Conservation (phyloP, 164 flowering plant species). For the Aristolochia contorta region DNA sequence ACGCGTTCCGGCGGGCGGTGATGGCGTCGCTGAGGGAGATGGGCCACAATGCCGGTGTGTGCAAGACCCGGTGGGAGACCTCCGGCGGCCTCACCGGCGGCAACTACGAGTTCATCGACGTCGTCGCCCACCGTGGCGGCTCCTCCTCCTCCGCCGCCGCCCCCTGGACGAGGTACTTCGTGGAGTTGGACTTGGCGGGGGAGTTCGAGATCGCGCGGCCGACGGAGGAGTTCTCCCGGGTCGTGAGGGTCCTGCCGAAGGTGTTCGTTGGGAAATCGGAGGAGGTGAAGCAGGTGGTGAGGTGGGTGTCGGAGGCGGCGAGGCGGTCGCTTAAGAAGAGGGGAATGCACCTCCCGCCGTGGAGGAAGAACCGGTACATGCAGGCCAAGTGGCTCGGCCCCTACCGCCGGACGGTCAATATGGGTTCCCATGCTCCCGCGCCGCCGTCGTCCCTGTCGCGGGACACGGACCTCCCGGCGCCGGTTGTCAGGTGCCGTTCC, state of each 20-base stretch:
- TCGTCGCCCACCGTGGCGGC: constrained; percentile 9
- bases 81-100: constrained; percentile 47
- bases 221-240: constrained; percentile 24
- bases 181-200: constrained; percentile 49
- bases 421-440: neutral
- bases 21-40: constrained; percentile 39
- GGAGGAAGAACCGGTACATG: constrained; percentile 76
- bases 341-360: constrained; percentile 58
- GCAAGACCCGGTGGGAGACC: constrained; percentile 68
- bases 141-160: too few relatives aligned
- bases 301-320: constrained; percentile 40
- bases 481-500: constrained; percentile 35
- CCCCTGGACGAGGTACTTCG: constrained; percentile 38
- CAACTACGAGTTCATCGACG: constrained; percentile 65
- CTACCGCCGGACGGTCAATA: constrained; percentile 37
- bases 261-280: constrained; percentile 47
- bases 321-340: constrained; percentile 47
- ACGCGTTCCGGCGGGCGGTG: constrained; percentile 32
- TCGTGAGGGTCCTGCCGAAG: constrained; percentile 34
- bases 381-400: constrained; percentile 72
- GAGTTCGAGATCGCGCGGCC: constrained; percentile 78
- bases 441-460: neutral
- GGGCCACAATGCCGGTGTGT: constrained; percentile 76
- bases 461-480: neutral
- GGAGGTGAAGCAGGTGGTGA: constrained; percentile 53